Percentiles rank a stretch among this genome's conserved stretches.
Evolutionary conservation across 2,329 filamentous ascomycete genomes (phyloP).

Genomic region (Claviceps sp.): DNA sequence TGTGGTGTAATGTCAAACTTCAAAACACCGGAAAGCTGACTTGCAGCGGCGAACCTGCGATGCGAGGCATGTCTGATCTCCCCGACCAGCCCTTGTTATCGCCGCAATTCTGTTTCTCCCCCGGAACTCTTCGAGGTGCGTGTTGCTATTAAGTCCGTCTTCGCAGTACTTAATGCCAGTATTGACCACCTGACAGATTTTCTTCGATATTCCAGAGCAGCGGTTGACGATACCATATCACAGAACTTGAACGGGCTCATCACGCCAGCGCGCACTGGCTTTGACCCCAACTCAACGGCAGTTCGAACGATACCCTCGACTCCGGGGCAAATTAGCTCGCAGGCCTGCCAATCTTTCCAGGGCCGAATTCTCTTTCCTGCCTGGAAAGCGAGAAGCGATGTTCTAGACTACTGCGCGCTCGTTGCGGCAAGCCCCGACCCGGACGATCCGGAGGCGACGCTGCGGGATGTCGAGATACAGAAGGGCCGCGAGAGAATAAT

Average conservation of each 20-base stretch:
- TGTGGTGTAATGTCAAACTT: neutral
- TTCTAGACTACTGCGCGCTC: conserved; percentile 77
- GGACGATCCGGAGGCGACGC: conserved; percentile 63
- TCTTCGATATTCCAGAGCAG: conserved; percentile 67
- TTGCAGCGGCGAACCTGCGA: neutral
- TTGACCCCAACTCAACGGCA: conserved; percentile 68
- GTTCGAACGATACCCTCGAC: conserved; percentile 40
- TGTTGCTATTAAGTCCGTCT: neutral
- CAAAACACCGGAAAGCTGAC: neutral
- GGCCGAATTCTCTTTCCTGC: conserved; percentile 70
- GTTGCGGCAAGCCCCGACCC: conserved; percentile 83
- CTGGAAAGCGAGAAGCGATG: conserved; percentile 72
- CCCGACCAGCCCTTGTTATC: conserved; percentile 41
- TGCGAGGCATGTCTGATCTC: conserved; percentile 28
- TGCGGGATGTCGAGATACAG: conserved; percentile 57
- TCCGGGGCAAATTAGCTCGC: conserved; percentile 41
- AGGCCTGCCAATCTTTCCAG: conserved; percentile 60
- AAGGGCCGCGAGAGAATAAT: conserved; percentile 61
- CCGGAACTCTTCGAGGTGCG: conserved; percentile 53
- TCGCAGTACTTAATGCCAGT: neutral
- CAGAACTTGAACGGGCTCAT: conserved; percentile 86
- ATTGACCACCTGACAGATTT: conserved; percentile 50
- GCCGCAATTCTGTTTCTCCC: conserved; percentile 68
- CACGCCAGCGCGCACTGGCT: conserved; percentile 57
- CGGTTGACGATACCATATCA: conserved; percentile 85